phyloP scores from a whole-genome alignment of 768 basidiomycete genomes.

The Cytidiella melzeri region DNA sequence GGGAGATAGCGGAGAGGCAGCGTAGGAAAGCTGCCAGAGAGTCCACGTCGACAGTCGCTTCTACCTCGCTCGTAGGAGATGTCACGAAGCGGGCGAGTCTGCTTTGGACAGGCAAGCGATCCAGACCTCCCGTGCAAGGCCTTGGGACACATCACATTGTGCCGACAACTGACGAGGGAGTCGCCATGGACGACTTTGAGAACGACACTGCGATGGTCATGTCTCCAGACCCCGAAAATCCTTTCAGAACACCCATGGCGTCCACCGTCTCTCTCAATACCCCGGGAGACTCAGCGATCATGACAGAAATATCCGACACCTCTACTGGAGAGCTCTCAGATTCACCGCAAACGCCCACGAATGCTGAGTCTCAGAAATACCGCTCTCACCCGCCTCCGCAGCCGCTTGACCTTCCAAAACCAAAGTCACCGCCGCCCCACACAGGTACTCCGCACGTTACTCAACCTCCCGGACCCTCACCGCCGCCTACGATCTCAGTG shows the following conservation, averaged over 20 bases:
- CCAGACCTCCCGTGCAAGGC: slow-evolving; percentile 32
- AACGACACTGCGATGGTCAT: slow-evolving; percentile 27
- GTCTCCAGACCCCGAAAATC: slow-evolving; percentile 36
- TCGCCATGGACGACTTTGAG: slow-evolving; percentile 51
- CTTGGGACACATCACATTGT: slow-evolving; percentile 41
- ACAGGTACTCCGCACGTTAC: slow-evolving; percentile 30
- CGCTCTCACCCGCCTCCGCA: slow-evolving; percentile 39
- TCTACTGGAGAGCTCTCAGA: slow-evolving; percentile 4
- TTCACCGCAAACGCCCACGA: slow-evolving; percentile 9
- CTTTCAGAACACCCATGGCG: slow-evolving; percentile 31
- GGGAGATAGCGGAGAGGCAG: slow-evolving; percentile 74
- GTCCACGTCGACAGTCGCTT: slow-evolving; percentile 28
- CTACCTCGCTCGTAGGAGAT: slow-evolving; percentile 46
- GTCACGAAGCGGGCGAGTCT: slow-evolving; percentile 55
- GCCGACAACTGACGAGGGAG: slow-evolving; percentile 43
- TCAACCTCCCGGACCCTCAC: slow-evolving; percentile 32
- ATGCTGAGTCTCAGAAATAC: slow-evolving; percentile 13
- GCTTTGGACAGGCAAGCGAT: slow-evolving; percentile 44
- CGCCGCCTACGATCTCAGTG: slow-evolving; percentile 23
- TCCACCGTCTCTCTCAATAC: slow-evolving; percentile 47
- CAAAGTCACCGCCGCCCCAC: slow-evolving; percentile 48
- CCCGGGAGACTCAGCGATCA: slow-evolving; percentile 23
- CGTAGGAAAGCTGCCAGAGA: slow-evolving; percentile 69
- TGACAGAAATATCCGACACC: slow-evolving; percentile 18
- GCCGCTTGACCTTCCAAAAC: slow-evolving; percentile 58